Conservation (phyloP, 768 basidiomycete species). For the Tremella mesenterica region DNA sequence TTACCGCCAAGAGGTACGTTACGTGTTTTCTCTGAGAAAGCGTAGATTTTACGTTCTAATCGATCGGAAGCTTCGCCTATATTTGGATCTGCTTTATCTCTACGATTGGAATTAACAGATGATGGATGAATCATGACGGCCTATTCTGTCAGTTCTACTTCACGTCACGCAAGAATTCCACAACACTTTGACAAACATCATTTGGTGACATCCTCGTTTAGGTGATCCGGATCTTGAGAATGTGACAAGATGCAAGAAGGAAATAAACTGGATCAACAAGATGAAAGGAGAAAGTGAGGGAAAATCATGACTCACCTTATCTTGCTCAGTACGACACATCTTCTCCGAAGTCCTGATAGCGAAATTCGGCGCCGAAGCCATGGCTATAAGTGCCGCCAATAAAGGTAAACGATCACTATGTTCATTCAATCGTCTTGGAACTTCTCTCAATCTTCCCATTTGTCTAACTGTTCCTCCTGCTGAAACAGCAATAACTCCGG, state of each 20-base stretch:
- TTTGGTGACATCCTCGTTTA: no score
- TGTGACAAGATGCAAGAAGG: no score
- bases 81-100: conserved; percentile 45
- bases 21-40: conserved; percentile 74
- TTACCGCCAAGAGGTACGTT: conserved; percentile 53
- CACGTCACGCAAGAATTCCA: no score
- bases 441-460: conserved; percentile 9
- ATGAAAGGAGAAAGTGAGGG: not conserved
- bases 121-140: conserved; percentile 69
- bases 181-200: no score
- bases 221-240: no score
- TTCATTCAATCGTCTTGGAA: conserved; percentile 42
- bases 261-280: not conserved
- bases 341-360: conserved; percentile 65
- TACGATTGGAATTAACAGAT: conserved; percentile 71
- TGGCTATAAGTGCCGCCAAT: conserved; percentile 70
- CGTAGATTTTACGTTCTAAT: conserved; percentile 65
- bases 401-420: conserved; percentile 52
- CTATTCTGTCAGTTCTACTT: conserved; percentile 46
- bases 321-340: conserved; percentile 60
- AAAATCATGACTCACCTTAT: conserved; percentile 57
- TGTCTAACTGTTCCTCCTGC: conserved; percentile 52
- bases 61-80: conserved; percentile 30
- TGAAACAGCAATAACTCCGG: conserved; percentile 73
- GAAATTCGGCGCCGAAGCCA: conserved; percentile 83